Evolutionary conservation across 2,329 filamentous ascomycete genomes (phyloP).

Genomic region (Zopfia rhizophila): DNA sequence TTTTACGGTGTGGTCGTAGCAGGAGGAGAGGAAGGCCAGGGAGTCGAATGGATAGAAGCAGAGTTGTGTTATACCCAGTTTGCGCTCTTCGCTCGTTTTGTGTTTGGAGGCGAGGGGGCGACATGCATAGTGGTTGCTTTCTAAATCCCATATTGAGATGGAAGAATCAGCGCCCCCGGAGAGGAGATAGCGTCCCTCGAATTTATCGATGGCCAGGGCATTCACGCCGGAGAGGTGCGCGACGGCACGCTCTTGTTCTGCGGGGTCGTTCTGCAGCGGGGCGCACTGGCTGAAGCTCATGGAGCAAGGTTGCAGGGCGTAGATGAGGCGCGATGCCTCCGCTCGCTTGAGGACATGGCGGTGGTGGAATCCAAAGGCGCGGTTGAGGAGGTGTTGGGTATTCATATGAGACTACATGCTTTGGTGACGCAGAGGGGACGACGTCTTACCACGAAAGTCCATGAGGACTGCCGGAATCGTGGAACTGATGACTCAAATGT

Average conservation of each 20-base stretch:
- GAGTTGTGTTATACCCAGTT: constrained; percentile 78
- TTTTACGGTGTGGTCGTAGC: constrained; percentile 81
- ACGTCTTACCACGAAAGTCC: no score
- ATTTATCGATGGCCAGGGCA: constrained; percentile 80
- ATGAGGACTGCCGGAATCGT: no score
- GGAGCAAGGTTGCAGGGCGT: constrained; percentile 73
- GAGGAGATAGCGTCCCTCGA: constrained; percentile 81
- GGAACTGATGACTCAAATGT: no score
- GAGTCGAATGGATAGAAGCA: constrained; percentile 83
- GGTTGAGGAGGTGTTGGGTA: constrained; percentile 73
- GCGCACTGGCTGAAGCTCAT: constrained; percentile 76
- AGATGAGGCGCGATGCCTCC: constrained; percentile 73
- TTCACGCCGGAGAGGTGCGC: constrained; percentile 85
- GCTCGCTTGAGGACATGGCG: constrained; percentile 71
- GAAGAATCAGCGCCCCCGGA: constrained; percentile 88
- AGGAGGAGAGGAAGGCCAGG: constrained; percentile 78
- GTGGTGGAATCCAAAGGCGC: constrained; percentile 74
- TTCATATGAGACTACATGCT: constrained; percentile 53
- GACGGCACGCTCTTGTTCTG: constrained; percentile 54
- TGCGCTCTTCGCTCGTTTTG: constrained; percentile 60
- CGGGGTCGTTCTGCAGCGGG: constrained; percentile 46
- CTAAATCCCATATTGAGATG: constrained; percentile 88
- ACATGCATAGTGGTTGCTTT: constrained; percentile 54
- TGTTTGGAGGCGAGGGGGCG: constrained; percentile 40
- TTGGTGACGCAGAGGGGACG: constrained; percentile 27